A percentile compares a stretch with the other conserved stretches of the same genome.
Conservation (phyloP, 176 grass and related monocot species). For the Carex pumila region DNA sequence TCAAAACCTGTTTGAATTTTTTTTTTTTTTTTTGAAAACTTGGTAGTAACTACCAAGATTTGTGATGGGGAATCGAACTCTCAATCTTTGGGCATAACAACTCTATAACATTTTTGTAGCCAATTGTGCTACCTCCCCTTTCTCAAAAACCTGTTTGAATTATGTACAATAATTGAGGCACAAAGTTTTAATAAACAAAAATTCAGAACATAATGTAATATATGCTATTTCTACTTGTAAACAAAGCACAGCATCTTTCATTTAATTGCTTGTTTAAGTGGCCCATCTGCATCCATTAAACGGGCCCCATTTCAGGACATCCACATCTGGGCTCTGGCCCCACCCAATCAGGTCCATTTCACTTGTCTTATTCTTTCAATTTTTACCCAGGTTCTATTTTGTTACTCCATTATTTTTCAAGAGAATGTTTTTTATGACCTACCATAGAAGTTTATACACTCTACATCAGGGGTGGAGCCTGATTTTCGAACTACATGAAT, state of each 20-base stretch:
- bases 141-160: too few relatives aligned
- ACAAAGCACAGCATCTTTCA: slow-evolving; percentile 6
- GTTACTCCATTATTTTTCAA: neutral
- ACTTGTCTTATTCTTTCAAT: neutral
- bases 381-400: neutral
- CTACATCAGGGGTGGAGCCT: too few relatives aligned
- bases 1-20: too few relatives aligned
- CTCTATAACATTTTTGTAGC: too few relatives aligned
- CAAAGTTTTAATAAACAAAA: neutral
- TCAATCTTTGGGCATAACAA: too few relatives aligned
- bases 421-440: neutral
- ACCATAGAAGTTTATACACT: neutral
- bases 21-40: too few relatives aligned
- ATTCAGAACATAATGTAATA: neutral
- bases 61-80: too few relatives aligned
- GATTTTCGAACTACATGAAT: too few relatives aligned
- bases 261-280: neutral
- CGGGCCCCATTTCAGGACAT: neutral
- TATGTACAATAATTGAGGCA: neutral
- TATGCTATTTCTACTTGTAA: neutral
- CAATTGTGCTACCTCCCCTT: too few relatives aligned
- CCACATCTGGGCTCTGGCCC: too few relatives aligned
- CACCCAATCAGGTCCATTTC: neutral
- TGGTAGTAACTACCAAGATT: too few relatives aligned
- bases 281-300: slow-evolving; percentile 1